Conservation (phyloP, 2,329 filamentous ascomycete genomes). For the Berkeleyomyces rouxiae region DNA sequence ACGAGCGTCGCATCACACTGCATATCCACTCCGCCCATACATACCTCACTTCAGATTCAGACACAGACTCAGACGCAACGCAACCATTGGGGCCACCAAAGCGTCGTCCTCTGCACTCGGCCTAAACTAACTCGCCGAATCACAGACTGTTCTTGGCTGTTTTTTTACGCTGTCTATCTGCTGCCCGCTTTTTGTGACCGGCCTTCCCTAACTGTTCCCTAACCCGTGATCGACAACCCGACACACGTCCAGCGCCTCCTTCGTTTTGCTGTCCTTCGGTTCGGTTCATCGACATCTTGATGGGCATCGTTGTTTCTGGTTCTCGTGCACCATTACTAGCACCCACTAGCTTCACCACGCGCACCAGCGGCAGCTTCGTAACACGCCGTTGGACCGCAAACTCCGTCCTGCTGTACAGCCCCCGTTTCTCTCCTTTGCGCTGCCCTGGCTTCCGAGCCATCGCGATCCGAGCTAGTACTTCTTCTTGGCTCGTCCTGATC, state of each 20-base stretch:
- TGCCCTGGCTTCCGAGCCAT: slow-evolving; percentile 1
- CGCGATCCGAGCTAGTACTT: slow-evolving; percentile 1
- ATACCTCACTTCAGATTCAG: too few species aligned
- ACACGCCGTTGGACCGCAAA: neutral
- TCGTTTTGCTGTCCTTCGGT: neutral
- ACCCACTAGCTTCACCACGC: neutral
- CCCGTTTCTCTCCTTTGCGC: neutral
- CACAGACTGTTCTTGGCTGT: neutral
- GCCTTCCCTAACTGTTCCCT: neutral
- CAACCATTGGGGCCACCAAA: neutral
- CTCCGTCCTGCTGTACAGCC: neutral
- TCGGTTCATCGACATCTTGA: neutral
- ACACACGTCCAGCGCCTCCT: slow-evolving; percentile 4
- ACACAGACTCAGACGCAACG: too few species aligned
- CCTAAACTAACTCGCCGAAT: too few species aligned
- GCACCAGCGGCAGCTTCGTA: neutral
- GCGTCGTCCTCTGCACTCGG: neutral
- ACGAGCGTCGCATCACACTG: too few species aligned
- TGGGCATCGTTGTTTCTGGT: neutral
- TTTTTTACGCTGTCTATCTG: neutral
- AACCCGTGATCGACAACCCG: slow-evolving; percentile 7
- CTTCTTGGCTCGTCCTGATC: neutral
- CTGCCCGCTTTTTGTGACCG: neutral
- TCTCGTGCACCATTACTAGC: neutral
- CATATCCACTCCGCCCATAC: too few species aligned